phyloP scores from a whole-genome alignment of 1,284 basidiomycete genomes.

The Coriolopsis trogii region DNA sequence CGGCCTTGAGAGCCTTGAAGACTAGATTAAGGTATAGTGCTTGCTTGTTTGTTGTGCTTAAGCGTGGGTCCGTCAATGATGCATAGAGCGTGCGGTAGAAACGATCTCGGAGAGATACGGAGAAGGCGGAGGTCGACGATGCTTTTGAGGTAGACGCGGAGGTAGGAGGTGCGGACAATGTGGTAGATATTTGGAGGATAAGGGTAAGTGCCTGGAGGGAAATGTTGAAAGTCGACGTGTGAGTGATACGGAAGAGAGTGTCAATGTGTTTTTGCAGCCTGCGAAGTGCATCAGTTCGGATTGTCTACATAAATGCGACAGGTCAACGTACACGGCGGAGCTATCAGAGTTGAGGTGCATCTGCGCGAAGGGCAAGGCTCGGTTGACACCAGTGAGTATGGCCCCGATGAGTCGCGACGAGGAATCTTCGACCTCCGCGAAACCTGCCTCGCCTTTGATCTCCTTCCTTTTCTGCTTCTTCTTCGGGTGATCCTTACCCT shows the following conservation, averaged over 20 bases:
- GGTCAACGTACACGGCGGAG: constrained; percentile 41
- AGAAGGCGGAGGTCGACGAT: constrained; percentile 35
- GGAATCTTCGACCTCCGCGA: constrained; percentile 76
- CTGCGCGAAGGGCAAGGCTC: constrained; percentile 92
- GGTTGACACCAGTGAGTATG: constrained; percentile 93
- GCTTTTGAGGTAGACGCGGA: constrained; percentile 16
- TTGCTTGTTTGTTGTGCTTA: constrained; percentile 89
- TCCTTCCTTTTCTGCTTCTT: constrained; percentile 46
- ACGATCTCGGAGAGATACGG: constrained; percentile 70
- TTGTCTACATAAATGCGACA: neutral
- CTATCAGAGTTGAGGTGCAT: constrained; percentile 55
- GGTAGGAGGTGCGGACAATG: constrained; percentile 43
- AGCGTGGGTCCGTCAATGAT: constrained; percentile 83
- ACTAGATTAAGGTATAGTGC: constrained; percentile 97
- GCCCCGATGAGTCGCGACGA: constrained; percentile 90
- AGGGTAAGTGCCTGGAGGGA: constrained; percentile 93
- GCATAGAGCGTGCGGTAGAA: constrained; percentile 94
- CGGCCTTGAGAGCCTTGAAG: constrained; percentile 91
- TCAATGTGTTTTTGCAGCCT: constrained; percentile 90
- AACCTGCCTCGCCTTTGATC: constrained; percentile 60
- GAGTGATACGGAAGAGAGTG: constrained; percentile 94
- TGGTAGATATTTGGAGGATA: constrained; percentile 82
- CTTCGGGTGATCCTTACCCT: constrained; percentile 21
- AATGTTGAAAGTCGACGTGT: constrained; percentile 95
- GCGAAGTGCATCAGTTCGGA: constrained; percentile 10